These are phyloP conservation scores for Vitis labrusca DNA, from an alignment of 164 flowering plant species.

Conservation along the genomic window DNA sequence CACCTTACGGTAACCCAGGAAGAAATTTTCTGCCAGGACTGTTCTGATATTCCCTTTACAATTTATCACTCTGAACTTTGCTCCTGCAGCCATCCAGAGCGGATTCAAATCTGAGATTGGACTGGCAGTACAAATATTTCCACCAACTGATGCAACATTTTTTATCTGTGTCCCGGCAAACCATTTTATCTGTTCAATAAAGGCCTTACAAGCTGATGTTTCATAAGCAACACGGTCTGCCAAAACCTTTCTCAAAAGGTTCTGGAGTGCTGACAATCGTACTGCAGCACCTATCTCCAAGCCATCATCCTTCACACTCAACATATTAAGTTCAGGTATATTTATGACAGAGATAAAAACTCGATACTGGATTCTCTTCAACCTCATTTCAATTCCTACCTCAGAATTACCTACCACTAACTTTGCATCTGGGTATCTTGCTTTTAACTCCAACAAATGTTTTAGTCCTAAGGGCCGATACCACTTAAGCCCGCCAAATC, in stretches of 20 bases:
- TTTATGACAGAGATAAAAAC: conserved; percentile 65
- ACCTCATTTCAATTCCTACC: conserved; percentile 91
- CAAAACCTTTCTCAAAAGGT: conserved; percentile 42
- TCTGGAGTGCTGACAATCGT: conserved; percentile 61
- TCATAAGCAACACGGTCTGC: conserved; percentile 60
- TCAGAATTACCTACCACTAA: conserved; percentile 86
- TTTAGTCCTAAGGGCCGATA: conserved; percentile 65
- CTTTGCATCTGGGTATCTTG: conserved; percentile 75
- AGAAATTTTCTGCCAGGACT: conserved; percentile 71
- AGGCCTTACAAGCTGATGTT: conserved; percentile 79
- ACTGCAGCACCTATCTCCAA: conserved; percentile 90
- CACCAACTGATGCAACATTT: conserved; percentile 94
- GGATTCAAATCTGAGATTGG: conserved; percentile 99
- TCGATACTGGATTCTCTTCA: conserved; percentile 72
- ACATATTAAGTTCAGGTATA: conserved; percentile 73
- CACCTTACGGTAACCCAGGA: conserved; percentile 86
- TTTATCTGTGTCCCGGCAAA: conserved; percentile 97
- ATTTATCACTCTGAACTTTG: conserved; percentile 64
- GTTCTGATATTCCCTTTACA: conserved; percentile 60
- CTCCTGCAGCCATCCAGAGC: conserved; percentile 93
- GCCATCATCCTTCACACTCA: conserved; percentile 69
- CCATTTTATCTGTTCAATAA: conserved; percentile 91
- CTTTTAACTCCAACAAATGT: conserved; percentile 69
- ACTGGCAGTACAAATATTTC: conserved; percentile 98
- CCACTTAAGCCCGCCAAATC: conserved; percentile 85